Percentiles rank a stretch among this genome's conserved stretches.
phyloP scores from a whole-genome alignment of 257 asterid genomes.

The Prunella vulgaris region DNA sequence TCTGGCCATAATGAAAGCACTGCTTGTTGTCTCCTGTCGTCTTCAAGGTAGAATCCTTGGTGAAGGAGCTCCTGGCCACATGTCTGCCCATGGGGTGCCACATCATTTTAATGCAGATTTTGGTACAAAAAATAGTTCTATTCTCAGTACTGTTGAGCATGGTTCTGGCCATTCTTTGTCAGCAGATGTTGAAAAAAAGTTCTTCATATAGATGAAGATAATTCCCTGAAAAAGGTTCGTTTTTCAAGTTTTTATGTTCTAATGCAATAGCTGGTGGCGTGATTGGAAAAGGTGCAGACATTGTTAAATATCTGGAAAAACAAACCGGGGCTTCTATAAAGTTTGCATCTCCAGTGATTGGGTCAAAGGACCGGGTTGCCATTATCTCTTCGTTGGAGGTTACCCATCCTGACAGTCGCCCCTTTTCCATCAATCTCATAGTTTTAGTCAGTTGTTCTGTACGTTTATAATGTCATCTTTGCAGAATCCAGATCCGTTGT shows the following conservation, averaged over 20 bases:
- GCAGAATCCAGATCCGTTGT: too few relatives aligned
- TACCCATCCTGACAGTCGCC: constrained; percentile 9
- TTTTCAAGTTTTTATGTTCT: constrained; percentile 50
- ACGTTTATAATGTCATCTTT: too few relatives aligned
- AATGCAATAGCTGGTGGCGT: too few relatives aligned
- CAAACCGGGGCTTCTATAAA: constrained; percentile 53
- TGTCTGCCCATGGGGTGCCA: constrained; percentile 17
- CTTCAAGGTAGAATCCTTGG: constrained; percentile 35
- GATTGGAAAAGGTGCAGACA: too few relatives aligned
- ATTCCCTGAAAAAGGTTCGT: constrained; percentile 32
- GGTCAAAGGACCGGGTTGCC: constrained; percentile 51
- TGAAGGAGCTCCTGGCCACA: constrained; percentile 25
- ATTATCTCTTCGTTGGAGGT: constrained; percentile 53
- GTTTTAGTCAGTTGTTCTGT: too few relatives aligned
- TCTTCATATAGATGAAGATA: constrained; percentile 31
- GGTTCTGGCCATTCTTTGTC: constrained; percentile 32
- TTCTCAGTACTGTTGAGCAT: too few relatives aligned
- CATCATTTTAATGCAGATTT: constrained; percentile 17
- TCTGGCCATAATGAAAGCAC: constrained; percentile 50
- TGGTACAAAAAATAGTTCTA: constrained; percentile 13
- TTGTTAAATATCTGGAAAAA: too few relatives aligned
- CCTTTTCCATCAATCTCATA: constrained; percentile 1
- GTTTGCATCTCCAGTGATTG: constrained; percentile 38
- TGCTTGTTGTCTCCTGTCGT: constrained; percentile 42
- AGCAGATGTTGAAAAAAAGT: constrained; percentile 35